Evolutionary conservation across 2,329 filamentous ascomycete genomes (phyloP), one percentile per base, ranked within the genome.

Genomic region (Scedosporium dehoogii): DNA sequence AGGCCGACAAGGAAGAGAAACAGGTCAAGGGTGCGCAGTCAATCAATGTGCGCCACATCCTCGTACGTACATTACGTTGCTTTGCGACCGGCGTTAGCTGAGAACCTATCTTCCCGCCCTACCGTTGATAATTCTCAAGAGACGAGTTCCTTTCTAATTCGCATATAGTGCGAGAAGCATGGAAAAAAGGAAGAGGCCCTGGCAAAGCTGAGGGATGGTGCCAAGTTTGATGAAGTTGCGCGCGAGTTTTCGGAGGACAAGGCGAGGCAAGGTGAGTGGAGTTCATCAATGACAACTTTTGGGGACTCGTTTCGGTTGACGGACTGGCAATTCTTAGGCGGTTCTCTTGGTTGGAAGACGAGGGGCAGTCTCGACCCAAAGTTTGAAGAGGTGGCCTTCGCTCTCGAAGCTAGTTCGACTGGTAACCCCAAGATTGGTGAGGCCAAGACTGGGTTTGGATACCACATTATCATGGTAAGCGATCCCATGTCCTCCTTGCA

Each of bases 381-480:
- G 44, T 92, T 93, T 68, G 89, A 90, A 69, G 84, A 85, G 64
- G 82, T 89, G 9, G 90, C 89, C 7, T 92, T 86, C 72, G 82
- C 80, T 27, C 78, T 92, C 42, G 84, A 88, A 67, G 75, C 82
- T 1, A 90, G 87, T 69, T 86, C 85, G 7, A 86, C 85, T 12
- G 77, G 72, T 12, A 85, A 75, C 63, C 87, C 89, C 1, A 87
- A 85, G 70, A 81, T 83, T 70, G 88, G 78, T 1, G 87, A 91
- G 75, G 86, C 81, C 23, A 91, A 90, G 79, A 92, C 89, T 1
- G 80, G 78, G 1, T 87, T 89, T 74, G 90, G 89, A 0, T 92
- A 92, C 76, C 89, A 92, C 72, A 85, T 92, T 66, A 84, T 92
- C 66, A 91, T 92, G 85, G 89, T 92, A 65, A 61, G 74, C 68